Evolutionary conservation across 768 basidiomycete species (phyloP).

Genomic region (Trametes punicea): DNA sequence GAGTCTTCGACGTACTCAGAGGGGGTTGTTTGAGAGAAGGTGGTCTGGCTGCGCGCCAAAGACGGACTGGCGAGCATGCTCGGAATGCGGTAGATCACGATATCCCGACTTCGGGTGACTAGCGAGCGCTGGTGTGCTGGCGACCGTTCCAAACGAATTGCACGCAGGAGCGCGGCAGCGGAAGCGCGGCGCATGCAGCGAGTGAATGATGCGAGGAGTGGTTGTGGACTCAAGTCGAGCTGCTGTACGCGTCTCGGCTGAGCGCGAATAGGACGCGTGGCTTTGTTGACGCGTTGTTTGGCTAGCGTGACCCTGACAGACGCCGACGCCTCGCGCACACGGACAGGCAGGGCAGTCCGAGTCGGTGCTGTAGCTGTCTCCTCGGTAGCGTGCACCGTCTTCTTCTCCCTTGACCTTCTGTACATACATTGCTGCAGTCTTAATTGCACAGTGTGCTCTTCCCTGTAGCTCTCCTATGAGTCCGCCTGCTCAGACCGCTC

Average conservation of each 20-base stretch:
- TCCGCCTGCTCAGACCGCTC: slow-evolving; percentile 4
- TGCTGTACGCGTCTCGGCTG: slow-evolving; percentile 15
- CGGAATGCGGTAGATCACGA: background rate
- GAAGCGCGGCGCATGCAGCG: slow-evolving; percentile 17
- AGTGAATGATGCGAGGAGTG: background rate
- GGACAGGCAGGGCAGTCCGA: background rate
- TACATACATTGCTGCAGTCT: background rate
- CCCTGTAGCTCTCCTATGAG: background rate
- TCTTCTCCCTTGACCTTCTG: slow-evolving; percentile 9
- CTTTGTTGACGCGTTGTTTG: slow-evolving; percentile 22
- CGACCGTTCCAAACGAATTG: background rate
- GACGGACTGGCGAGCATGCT: background rate
- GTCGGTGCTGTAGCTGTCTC: background rate
- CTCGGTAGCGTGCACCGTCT: background rate
- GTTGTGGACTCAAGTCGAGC: background rate
- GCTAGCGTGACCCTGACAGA: background rate
- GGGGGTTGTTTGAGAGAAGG: slow-evolving; percentile 6
- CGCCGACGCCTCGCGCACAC: slow-evolving; percentile 2
- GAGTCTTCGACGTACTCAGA: slow-evolving; percentile 61
- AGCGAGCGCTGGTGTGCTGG: background rate
- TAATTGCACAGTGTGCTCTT: background rate
- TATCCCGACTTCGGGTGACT: background rate
- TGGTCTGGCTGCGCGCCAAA: background rate
- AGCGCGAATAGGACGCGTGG: slow-evolving; percentile 3
- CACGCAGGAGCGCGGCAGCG: background rate